phyloP scores from a whole-genome alignment of 2,329 filamentous ascomycete genomes.

The Penicillium sp. region DNA sequence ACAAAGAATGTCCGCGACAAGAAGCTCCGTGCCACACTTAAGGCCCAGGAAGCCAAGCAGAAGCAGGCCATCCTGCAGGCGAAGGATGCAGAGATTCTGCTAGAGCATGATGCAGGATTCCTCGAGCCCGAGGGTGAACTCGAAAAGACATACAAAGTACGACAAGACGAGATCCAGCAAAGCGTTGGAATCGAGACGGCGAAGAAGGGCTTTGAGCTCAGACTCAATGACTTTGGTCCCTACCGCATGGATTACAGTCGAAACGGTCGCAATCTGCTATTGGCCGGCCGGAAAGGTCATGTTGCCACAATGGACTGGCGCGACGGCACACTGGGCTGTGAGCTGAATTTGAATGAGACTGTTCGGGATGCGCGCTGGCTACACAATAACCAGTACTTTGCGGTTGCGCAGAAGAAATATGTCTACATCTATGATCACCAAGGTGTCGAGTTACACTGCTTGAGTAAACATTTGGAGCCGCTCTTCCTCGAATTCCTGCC shows the following conservation, averaged over 20 bases:
- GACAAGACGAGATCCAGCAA: conserved; percentile 78
- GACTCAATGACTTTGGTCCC: conserved; percentile 76
- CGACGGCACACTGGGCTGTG: conserved; percentile 84
- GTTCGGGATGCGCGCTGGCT: conserved; percentile 87
- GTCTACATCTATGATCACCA: conserved; percentile 94
- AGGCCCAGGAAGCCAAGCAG: conserved; percentile 76
- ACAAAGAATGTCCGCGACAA: conserved; percentile 77
- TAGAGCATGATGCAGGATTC: conserved; percentile 83
- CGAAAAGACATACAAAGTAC: conserved; percentile 88
- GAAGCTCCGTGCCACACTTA: conserved; percentile 81
- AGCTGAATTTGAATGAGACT: conserved; percentile 87
- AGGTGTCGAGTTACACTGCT: conserved; percentile 87
- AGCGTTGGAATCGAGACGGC: conserved; percentile 79
- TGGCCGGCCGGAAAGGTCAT: conserved; percentile 90
- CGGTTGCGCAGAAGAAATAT: conserved; percentile 92
- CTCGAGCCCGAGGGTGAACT: conserved; percentile 84
- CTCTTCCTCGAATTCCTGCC: conserved; percentile 93
- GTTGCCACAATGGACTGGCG: conserved; percentile 96
- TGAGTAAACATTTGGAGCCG: conserved; percentile 87
- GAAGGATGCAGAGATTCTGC: conserved; percentile 91
- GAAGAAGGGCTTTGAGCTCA: conserved; percentile 89
- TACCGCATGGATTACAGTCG: conserved; percentile 87
- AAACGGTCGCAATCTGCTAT: conserved; percentile 80
- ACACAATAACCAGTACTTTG: conserved; percentile 91
- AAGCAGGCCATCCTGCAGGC: conserved; percentile 77